Conservation (phyloP, 805 yeast species). For the Aciculoconidium aculeatum region DNA sequence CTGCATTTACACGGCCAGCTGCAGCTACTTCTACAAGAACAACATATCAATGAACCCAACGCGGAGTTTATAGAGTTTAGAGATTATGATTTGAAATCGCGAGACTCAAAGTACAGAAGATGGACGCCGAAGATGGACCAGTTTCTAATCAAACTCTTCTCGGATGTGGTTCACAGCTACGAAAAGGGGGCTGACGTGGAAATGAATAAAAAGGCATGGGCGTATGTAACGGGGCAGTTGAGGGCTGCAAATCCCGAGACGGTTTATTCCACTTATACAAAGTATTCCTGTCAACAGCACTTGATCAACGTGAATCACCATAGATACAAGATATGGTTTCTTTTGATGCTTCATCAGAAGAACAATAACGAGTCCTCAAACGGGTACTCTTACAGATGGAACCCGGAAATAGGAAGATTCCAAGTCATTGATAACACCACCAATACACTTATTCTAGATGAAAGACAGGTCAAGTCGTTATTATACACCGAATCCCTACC, state of each 20-base stretch:
- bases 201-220: constrained; percentile 35
- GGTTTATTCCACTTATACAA: constrained; percentile 35
- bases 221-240: constrained; percentile 29
- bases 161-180: constrained; percentile 32
- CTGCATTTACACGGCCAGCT: constrained; percentile 1
- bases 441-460: constrained; percentile 22
- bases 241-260: constrained; percentile 35
- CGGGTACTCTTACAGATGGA: constrained; percentile 30
- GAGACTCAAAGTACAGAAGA: constrained; percentile 31
- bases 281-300: constrained; percentile 35
- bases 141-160: constrained; percentile 23
- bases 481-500: constrained; percentile 26
- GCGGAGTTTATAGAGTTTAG: constrained; percentile 15
- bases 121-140: constrained; percentile 37
- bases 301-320: constrained; percentile 30
- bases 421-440: constrained; percentile 25
- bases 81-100: constrained; percentile 27
- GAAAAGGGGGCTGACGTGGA: constrained; percentile 24
- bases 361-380: constrained; percentile 11
- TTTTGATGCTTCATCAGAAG: constrained; percentile 26
- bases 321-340: constrained; percentile 30
- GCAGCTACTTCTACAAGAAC: constrained; percentile 5
- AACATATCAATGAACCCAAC: constrained; percentile 10
- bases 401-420: constrained; percentile 28
- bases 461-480: constrained; percentile 24